Base-by-base conservation (phyloP, 441 rosid genomes). In the Populus hybrid region DNA sequence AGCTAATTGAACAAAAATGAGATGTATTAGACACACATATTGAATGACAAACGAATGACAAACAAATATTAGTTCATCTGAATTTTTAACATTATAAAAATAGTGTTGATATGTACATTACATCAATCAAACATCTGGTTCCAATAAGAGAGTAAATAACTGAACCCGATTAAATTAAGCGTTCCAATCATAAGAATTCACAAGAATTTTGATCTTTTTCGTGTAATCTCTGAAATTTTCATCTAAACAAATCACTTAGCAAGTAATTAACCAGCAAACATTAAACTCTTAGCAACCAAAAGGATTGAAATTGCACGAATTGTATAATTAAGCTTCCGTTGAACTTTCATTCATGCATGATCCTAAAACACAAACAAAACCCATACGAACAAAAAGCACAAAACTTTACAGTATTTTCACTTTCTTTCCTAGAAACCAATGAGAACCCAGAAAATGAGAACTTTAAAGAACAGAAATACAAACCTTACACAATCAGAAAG, bases 401-500 rank as follows among this genome's bases (percentile, higher is more conserved):
- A 7, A n/a, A 59, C 64, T 59, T 59, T 59, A 59, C 64, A 46
- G n/a, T 5, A 46, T 2, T 57, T 53, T 18, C 7, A 26, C 9
- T 5, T 34, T 53, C 9, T 16, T 57, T 53, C 19, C 50, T 19
- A 42, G n/a, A 57, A 53, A 50, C 4, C 35, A 59, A 59, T 19
- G 4, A 59, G 34, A 23, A 42, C 34, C n/a, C 68, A 6, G 0
- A 14, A 5, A 69, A 46, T 5, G 70, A 14, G 11, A 21, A 6
- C 19, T 42, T 61, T 19, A 66, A 32, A 19, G 57, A 21, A 28
- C 1, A 35, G 19, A 8, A 12, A 6, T 66, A 75, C 9, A 38
- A 78, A 92, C 95, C 94, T 88, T 91, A 84, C 84, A 67, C 86
- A 85, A 73, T 79, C 82, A 42, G 90, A 76, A 70, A 83, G 80